Conservation (phyloP, 1,284 basidiomycete species). For the Pseudozyma tsukubaensis region DNA sequence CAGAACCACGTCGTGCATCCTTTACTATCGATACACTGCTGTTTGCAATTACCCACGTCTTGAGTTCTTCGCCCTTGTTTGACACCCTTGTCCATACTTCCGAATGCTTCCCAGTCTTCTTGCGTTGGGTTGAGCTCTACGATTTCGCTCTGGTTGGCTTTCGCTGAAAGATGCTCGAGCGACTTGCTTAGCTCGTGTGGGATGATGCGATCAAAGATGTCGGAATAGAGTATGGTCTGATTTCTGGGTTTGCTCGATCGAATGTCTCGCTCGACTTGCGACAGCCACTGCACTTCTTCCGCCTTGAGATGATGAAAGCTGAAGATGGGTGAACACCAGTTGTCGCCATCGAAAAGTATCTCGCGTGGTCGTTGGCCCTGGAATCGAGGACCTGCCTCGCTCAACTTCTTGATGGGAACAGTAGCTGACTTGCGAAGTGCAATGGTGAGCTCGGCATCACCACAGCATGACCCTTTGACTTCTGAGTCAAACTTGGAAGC, state of each 20-base stretch:
- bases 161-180: not conserved
- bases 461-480: constrained; percentile 32
- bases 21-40: constrained; percentile 14
- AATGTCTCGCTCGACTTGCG: constrained; percentile 11
- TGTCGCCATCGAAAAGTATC: constrained; percentile 18
- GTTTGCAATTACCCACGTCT: constrained; percentile 7
- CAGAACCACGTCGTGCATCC: constrained; percentile 40
- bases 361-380: constrained; percentile 21
- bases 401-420: constrained; percentile 11
- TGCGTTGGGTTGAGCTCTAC: constrained; percentile 19
- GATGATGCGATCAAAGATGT: constrained; percentile 22
- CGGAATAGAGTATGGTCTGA: constrained; percentile 20
- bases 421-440: constrained; percentile 24
- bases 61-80: not conserved
- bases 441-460: constrained; percentile 41
- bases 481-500: constrained; percentile 22
- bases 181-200: constrained; percentile 10
- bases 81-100: constrained; percentile 11
- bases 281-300: constrained; percentile 11
- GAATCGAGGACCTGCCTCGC: constrained; percentile 19
- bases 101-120: constrained; percentile 31
- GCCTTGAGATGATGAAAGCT: constrained; percentile 36
- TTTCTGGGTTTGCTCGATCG: constrained; percentile 6
- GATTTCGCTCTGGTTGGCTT: not conserved
- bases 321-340: constrained; percentile 34